Base-by-base conservation (phyloP, 441 rosid genomes). In the Rhodomyrtus psidioides region DNA sequence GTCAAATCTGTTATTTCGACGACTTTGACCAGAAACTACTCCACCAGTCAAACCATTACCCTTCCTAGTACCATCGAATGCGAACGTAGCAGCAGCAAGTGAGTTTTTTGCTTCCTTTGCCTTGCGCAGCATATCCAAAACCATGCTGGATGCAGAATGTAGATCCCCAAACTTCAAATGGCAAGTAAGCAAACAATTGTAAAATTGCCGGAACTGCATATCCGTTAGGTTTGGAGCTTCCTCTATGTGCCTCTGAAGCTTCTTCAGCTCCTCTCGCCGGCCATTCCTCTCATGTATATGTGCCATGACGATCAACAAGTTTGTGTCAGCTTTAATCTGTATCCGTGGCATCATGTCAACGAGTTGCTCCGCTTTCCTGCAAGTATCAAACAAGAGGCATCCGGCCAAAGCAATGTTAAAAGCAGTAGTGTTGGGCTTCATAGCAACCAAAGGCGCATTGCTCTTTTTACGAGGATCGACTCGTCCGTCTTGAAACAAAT, bases 321-420 rank as follows among this genome's bases (percentile, higher is more conserved):
- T 88, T 46, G 95, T 91, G 84, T 97, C 91, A 44, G 93, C 92
- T 88, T 91, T 94, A 82, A 94, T 90, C 87, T 91, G 91, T 12
- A 96, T 89, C 84, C 90, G 91, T 12, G 96, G 97, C 92, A 94
- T 92, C 94, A 96, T 91, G 85, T 95, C 95, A n/a, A 97, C 90
- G 56, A 97, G 97, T 91, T 94, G 89, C 91, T 96, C 99, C 17
- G 98, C 97, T 91, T 97, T 97, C 86, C 98, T 92, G 30, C 98
- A 93, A 76, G 91, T 91, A 85, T 94, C 96, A 84, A 91, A 96
- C 94, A 95, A 85, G 83, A 96, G 91, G 89, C 98, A 95, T 51
- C 98, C 96, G 15, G 95, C 93, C 88, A 97, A 90, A 88, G 94
- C 98, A 88, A 93, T 87, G 90, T 93, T 96, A 89, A 95, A 89